These are phyloP conservation scores for Trypanosoma theileri DNA, from an alignment of 208 protist genomes.

Conservation along the genomic window DNA sequence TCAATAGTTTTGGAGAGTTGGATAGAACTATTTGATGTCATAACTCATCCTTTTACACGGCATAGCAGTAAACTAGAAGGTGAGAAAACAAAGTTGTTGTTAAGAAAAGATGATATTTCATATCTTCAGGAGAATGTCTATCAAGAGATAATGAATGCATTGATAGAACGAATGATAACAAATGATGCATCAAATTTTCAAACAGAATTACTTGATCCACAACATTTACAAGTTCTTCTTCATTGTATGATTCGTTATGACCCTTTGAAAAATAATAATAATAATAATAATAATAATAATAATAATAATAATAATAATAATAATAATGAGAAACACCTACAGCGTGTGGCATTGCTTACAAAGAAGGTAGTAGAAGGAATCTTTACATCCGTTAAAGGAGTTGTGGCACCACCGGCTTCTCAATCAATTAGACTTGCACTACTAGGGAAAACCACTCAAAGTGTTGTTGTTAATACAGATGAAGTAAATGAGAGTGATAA, in stretches of 20 bases:
- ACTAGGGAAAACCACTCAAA: not conserved
- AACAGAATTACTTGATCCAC: conserved; percentile 18
- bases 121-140: not conserved
- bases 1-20: conserved; percentile 19
- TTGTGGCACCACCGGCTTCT: conserved; percentile 9
- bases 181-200: not conserved
- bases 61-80: conserved; percentile 4
- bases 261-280: not conserved
- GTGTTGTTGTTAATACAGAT: not conserved
- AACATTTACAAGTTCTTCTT: conserved; percentile 13
- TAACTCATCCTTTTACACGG: conserved; percentile 31
- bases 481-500: not conserved
- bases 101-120: not conserved
- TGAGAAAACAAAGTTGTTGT: not conserved
- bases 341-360: conserved; percentile 5
- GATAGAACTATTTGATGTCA: conserved; percentile 28
- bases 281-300: not conserved
- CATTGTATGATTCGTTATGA: conserved; percentile 1
- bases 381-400: conserved; percentile 8
- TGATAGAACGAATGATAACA: conserved; percentile 11
- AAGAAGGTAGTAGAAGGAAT: conserved; percentile 12
- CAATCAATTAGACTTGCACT: conserved; percentile 11
- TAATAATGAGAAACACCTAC: conserved; percentile 11
- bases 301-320: not conserved
- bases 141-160: not conserved